Percentiles rank a stretch among this genome's conserved stretches.
phyloP scores from a whole-genome alignment of 257 asterid genomes.

The Haberlea rhodopensis region DNA sequence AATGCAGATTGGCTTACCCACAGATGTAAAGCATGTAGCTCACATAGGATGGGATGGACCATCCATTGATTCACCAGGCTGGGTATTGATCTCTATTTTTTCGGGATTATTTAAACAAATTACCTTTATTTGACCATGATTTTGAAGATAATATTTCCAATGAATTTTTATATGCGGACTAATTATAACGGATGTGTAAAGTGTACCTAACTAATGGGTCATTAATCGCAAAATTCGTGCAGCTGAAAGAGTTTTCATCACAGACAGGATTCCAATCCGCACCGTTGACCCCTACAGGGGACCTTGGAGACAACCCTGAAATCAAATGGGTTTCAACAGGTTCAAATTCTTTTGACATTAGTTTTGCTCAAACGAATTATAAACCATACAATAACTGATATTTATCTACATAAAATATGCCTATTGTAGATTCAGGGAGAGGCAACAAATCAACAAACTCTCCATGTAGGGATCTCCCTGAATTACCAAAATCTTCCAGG shows the following conservation, averaged over 20 bases:
- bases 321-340: constrained; percentile 75
- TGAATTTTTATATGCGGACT: too few species aligned
- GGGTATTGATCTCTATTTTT: constrained; percentile 39
- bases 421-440: constrained; percentile 44
- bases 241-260: constrained; percentile 67
- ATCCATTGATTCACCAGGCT: constrained; percentile 63
- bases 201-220: background rate
- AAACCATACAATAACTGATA: background rate
- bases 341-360: constrained; percentile 19
- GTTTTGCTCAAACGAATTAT: background rate
- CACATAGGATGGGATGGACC: constrained; percentile 92
- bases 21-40: constrained; percentile 95
- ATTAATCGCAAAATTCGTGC: constrained; percentile 9
- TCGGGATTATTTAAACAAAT: too few species aligned
- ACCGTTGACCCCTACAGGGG: constrained; percentile 43
- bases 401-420: background rate
- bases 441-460: constrained; percentile 31
- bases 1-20: constrained; percentile 82
- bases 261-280: constrained; percentile 48
- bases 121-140: background rate
- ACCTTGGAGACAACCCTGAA: constrained; percentile 38
- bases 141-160: background rate
- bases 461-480: constrained; percentile 32
- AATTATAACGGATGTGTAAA: too few species aligned
- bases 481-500: constrained; percentile 46